Conservation (phyloP, 495 filamentous ascomycete genomes). For the Xylaria flabelliformis region DNA sequence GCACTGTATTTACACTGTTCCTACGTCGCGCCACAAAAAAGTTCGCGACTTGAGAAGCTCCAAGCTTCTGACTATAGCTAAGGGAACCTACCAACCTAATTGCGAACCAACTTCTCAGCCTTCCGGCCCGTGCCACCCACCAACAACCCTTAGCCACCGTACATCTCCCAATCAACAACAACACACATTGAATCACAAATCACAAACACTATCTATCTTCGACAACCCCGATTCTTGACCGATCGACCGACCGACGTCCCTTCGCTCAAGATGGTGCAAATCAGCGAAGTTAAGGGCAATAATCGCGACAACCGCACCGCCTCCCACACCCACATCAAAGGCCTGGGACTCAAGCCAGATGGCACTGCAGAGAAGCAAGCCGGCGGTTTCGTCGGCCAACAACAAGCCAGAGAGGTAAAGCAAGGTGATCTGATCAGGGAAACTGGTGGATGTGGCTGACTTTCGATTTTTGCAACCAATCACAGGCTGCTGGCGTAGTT, state of each 20-base stretch:
- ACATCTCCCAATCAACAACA: neutral
- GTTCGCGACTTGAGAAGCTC: constrained; percentile 41
- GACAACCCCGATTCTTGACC: constrained; percentile 20
- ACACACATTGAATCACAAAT: constrained; percentile 7
- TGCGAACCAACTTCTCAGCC: constrained; percentile 24
- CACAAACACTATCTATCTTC: neutral
- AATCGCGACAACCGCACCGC: constrained; percentile 94
- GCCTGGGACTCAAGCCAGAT: constrained; percentile 81
- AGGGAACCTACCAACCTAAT: too few relatives aligned
- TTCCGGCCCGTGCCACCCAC: neutral
- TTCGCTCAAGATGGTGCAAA: constrained; percentile 76
- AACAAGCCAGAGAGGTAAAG: constrained; percentile 79
- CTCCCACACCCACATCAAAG: constrained; percentile 96
- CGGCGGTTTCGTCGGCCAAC: constrained; percentile 89
- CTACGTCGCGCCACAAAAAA: constrained; percentile 41
- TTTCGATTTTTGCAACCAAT: constrained; percentile 3
- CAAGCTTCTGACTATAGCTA: constrained; percentile 26
- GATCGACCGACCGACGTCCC: constrained; percentile 19
- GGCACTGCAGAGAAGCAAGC: constrained; percentile 78
- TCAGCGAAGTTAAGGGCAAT: constrained; percentile 95
- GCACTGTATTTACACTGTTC: constrained; percentile 27
- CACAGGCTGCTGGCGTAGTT: constrained; percentile 84
- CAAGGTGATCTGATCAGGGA: neutral
- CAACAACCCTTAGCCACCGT: neutral
- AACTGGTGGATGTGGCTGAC: constrained; percentile 26